phyloP scores from a whole-genome alignment of 163 green algal genomes.

The Volvox carteri region DNA sequence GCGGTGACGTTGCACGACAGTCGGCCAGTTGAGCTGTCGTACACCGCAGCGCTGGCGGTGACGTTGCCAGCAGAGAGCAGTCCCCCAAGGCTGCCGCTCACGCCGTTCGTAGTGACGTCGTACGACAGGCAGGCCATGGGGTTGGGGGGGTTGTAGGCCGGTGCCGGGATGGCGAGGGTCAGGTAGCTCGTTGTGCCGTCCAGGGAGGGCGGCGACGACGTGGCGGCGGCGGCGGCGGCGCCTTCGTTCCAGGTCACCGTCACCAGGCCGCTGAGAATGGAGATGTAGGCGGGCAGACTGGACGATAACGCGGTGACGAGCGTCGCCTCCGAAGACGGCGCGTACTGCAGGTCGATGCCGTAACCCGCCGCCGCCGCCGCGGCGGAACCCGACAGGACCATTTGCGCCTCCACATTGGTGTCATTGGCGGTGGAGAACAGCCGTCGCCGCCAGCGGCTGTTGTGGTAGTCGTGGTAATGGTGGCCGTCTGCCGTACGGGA shows the following conservation, averaged over 20 bases:
- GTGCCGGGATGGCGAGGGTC: constrained; percentile 1
- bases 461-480: too few relatives aligned
- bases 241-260: constrained; percentile 13
- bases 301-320: background rate
- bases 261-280: constrained; percentile 7
- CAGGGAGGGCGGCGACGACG: background rate
- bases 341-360: constrained; percentile 35
- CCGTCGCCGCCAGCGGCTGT: background rate
- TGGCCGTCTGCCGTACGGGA: too few relatives aligned
- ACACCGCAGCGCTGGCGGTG: background rate
- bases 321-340: constrained; percentile 12
- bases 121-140: background rate
- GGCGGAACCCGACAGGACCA: background rate
- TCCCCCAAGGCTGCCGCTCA: background rate
- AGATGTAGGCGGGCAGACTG: background rate
- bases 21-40: background rate
- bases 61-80: background rate
- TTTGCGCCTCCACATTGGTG: background rate
- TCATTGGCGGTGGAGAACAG: background rate
- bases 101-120: background rate
- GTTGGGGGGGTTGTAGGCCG: background rate
- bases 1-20: background rate
- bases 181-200: constrained; percentile 12
- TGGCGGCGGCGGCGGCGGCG: background rate
- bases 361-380: background rate